These are phyloP conservation scores for Mycena alexandri DNA, from an alignment of 768 basidiomycete genomes.

Conservation along the genomic window DNA sequence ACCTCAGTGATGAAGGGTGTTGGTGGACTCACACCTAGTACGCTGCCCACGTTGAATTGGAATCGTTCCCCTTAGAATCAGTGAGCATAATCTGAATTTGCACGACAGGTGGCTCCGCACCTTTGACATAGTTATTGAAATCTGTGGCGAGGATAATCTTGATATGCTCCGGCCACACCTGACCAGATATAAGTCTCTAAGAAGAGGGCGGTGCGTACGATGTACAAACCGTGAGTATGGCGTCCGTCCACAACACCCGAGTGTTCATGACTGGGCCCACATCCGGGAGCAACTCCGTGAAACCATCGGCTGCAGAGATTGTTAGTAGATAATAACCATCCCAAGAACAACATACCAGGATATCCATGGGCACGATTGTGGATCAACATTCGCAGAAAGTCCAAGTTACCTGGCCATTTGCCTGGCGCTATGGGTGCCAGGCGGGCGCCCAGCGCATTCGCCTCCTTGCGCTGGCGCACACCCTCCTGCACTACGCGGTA, in stretches of 20 bases:
- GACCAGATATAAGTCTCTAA: too few species aligned
- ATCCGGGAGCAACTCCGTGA: slow-evolving; percentile 16
- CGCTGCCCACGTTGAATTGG: slow-evolving; percentile 25
- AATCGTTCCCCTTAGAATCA: slow-evolving; percentile 38
- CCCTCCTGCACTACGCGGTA: slow-evolving; percentile 9
- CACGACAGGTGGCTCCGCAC: too few species aligned
- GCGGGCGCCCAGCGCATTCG: slow-evolving; percentile 44
- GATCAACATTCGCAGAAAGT: slow-evolving; percentile 39
- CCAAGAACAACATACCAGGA: slow-evolving; percentile 41
- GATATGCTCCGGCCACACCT: slow-evolving; percentile 40
- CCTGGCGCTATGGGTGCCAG: slow-evolving; percentile 37
- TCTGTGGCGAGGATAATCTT: slow-evolving; percentile 45
- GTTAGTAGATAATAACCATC: background rate
- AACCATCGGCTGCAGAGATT: slow-evolving; percentile 20
- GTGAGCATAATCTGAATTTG: background rate
- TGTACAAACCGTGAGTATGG: slow-evolving; percentile 36
- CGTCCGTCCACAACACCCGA: slow-evolving; percentile 38
- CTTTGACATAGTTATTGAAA: slow-evolving; percentile 46
- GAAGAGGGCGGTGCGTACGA: too few species aligned
- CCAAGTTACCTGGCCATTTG: slow-evolving; percentile 44
- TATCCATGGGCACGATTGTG: slow-evolving; percentile 46
- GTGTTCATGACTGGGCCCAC: slow-evolving; percentile 35
- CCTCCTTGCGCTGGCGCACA: slow-evolving; percentile 27
- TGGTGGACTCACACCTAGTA: slow-evolving; percentile 38
- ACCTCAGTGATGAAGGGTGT: too few species aligned